Conservation (phyloP, 2,329 filamentous ascomycete genomes). For the Talaromyces sp. region DNA sequence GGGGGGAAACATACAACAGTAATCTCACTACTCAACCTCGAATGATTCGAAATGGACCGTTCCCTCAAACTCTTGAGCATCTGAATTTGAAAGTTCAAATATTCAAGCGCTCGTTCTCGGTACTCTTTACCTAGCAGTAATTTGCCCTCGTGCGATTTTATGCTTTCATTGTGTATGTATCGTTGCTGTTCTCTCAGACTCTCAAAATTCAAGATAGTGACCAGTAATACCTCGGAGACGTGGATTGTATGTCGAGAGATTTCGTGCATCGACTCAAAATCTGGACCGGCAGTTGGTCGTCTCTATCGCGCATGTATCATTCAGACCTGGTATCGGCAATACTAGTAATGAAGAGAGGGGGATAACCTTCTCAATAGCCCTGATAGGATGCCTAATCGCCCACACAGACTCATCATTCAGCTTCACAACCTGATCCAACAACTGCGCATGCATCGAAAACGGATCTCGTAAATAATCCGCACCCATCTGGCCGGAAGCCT, state of each 20-base stretch:
- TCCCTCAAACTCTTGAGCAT: conserved; percentile 14
- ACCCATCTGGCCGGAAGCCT: neutral
- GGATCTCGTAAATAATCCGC: neutral
- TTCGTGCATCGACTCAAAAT: conserved; percentile 14
- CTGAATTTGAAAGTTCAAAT: conserved; percentile 14
- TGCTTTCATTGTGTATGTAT: neutral
- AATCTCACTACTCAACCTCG: conserved; percentile 10
- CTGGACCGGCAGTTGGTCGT: conserved; percentile 5
- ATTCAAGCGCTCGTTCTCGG: conserved; percentile 7
- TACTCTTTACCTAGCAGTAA: conserved; percentile 1
- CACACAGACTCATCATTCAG: conserved; percentile 12
- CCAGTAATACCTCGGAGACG: conserved; percentile 11
- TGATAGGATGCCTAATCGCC: conserved; percentile 12
- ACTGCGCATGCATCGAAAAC: conserved; percentile 12
- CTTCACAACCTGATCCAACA: conserved; percentile 11
- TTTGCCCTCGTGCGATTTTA: neutral
- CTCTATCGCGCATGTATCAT: neutral
- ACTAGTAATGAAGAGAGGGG: neutral
- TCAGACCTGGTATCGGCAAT: neutral
- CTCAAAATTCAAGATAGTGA: conserved; percentile 13
- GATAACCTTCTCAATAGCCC: conserved; percentile 9
- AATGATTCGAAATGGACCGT: conserved; percentile 13
- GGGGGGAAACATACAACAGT: conserved; percentile 3
- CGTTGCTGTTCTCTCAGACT: conserved; percentile 9
- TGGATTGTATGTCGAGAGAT: conserved; percentile 14